A percentile compares a stretch with the other conserved stretches of the same genome.
Conservation (phyloP, 352 stramenopile species). For the Globisporangium viniferum region DNA sequence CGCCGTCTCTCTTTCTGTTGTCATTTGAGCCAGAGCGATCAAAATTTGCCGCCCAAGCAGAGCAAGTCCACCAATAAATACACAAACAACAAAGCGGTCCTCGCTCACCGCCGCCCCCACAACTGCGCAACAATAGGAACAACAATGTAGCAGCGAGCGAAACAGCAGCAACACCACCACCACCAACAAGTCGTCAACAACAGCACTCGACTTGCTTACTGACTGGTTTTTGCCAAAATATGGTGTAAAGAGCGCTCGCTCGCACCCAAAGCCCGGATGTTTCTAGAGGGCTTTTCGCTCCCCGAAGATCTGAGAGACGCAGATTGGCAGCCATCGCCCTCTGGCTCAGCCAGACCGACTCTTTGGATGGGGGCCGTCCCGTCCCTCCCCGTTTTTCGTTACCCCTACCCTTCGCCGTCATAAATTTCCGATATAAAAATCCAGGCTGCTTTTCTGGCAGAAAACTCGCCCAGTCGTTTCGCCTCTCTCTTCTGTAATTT, state of each 20-base stretch:
- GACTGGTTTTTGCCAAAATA: neutral
- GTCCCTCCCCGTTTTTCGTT: neutral
- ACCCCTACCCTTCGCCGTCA: neutral
- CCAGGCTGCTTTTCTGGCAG: neutral
- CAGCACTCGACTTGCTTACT: neutral
- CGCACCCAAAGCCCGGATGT: neutral
- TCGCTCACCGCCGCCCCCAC: neutral
- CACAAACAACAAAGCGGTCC: neutral
- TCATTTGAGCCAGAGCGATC: neutral
- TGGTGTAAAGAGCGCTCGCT: neutral
- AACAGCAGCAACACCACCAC: neutral
- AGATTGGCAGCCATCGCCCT: too few species aligned
- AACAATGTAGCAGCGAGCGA: neutral
- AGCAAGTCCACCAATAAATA: neutral
- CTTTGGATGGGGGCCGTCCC: neutral
- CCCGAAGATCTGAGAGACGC: neutral
- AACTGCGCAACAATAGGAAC: neutral
- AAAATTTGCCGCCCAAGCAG: neutral
- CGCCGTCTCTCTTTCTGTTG: neutral
- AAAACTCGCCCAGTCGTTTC: slow-evolving; percentile 1
- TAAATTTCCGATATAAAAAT: neutral
- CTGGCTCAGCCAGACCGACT: neutral
- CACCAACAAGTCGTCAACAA: neutral
- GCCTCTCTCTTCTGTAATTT: neutral
- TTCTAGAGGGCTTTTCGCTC: too few species aligned